A percentile compares a stretch with the other conserved stretches of the same genome.
phyloP scores from a whole-genome alignment of 2,329 filamentous ascomycete genomes.

The Trichoderma oligosporum region DNA sequence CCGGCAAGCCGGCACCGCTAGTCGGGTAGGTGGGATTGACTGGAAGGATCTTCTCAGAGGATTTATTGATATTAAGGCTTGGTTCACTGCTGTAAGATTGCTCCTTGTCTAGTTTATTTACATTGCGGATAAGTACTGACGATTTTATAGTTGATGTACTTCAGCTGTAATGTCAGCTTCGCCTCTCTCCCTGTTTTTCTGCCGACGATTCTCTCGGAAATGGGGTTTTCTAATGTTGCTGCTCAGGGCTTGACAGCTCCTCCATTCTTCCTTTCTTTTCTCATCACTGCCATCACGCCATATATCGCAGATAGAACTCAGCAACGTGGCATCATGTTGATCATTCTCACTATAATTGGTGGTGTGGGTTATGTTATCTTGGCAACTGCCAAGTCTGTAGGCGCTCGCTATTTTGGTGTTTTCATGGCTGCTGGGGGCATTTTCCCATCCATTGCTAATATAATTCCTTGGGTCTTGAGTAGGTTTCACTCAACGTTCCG shows the following conservation, averaged over 20 bases:
- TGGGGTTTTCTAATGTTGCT: conserved; percentile 38
- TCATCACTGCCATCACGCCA: conserved; percentile 31
- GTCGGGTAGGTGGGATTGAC: conserved; percentile 20
- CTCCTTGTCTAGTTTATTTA: background rate
- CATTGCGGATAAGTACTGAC: background rate
- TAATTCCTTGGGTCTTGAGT: conserved; percentile 24
- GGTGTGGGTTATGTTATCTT: conserved; percentile 32
- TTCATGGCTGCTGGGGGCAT: conserved; percentile 36
- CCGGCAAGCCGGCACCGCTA: conserved; percentile 23
- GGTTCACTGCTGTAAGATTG: conserved; percentile 21
- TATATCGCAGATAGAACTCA: conserved; percentile 36
- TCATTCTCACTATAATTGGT: conserved; percentile 25
- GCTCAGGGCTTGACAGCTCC: conserved; percentile 42
- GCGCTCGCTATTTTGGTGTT: conserved; percentile 35
- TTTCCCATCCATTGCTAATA: conserved; percentile 29
- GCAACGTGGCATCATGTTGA: conserved; percentile 35
- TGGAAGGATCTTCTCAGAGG: conserved; percentile 34
- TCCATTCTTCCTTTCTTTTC: conserved; percentile 39
- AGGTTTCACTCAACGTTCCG: background rate
- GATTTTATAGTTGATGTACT: conserved; percentile 37
- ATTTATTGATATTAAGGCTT: conserved; percentile 33
- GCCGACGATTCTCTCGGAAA: conserved; percentile 39
- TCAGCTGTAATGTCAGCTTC: conserved; percentile 39
- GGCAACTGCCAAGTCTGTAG: conserved; percentile 26
- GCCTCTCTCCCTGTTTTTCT: conserved; percentile 40